Base-by-base conservation (phyloP, 2,329 filamentous ascomycete genomes). In the Diaporthe australafricana region DNA sequence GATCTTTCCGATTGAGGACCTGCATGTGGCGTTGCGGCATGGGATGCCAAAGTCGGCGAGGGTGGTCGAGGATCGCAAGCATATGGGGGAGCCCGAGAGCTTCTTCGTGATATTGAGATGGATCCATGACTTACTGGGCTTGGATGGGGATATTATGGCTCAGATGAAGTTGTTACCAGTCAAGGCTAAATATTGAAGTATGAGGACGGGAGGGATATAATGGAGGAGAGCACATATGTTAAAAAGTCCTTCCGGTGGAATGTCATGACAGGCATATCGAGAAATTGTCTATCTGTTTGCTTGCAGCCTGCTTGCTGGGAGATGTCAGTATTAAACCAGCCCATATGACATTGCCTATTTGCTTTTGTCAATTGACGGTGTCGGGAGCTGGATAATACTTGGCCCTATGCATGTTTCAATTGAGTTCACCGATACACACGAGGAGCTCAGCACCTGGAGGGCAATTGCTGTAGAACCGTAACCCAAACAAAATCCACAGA, bases 1-100 rank as follows among this genome's bases (percentile, higher is more conserved):
- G 80, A 89, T 91, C 60, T 90, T 91, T 78, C 89, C 89, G 0
- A 87, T 90, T 56, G 89, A 90, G 75, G 89, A 90, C 75, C 87
- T 88, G 70, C 87, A 88, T 74, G 78, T 90, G 50, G 86, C 86
- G 32, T 75, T 90, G 57, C 81, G 85, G 75, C 84, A 87, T 77
- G 88, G 87, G 0, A 77, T 80, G 25, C 84, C 87, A 1, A 90
- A 90, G 79, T 84, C 87, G 76, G 87, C 81, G 48, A 80, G 79
- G 35, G 78, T 81, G 45, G 76, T 81, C 2, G 55, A 74, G n/a
- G 76, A 73, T 2, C 72, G 38, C 35, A 81, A 81, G 70, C 80
- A 82, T 35, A 82, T 82, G 81, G 80, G 81, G 5, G 81, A 82
- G 70, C 79, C 80, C 6, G 75, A 77, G 22, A 79, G 78, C 2